Base-by-base conservation (phyloP, 306 rosid genomes). In the Senna tora region DNA sequence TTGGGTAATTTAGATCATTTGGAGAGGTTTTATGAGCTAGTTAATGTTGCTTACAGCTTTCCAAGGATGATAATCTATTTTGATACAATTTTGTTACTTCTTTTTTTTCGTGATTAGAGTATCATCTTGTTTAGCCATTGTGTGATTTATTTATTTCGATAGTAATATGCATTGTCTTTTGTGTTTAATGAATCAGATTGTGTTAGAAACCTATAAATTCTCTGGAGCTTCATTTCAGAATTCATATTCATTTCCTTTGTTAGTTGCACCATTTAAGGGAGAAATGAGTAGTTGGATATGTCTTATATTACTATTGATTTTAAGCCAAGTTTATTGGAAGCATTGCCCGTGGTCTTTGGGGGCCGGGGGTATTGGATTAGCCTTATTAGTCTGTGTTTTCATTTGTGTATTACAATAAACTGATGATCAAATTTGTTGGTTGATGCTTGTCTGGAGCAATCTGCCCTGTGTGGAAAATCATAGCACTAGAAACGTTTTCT, bases 1-100 rank as follows among this genome's bases (percentile, higher is more conserved):
- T 53, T 51, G 53, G 21, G 74, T 63, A 46, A 67, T 69, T 85
- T 75, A 79, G 80, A 65, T 60, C 17, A 58, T 64, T 71, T 39
- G 74, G 21, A 65, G 71, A 66, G 46, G 39, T 69, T 75, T 52
- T 68, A 46, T 69, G 7, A 33, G 52, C 59, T 38, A 60, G 45
- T 19, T 74, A 20, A 41, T 7, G 62, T 66, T 71, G 16, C 33
- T 9, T 22, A 10, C 68, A 34, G 25, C 42, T 53, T 20, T 45
- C 20, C 46, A 25, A 43, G 30, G 52, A 66, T 65, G 74, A 28
- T 47, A 28, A 5, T 47, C 6, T 72, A 38, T 39, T 75, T 45
- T 19, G 15, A 39, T 15, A n/a, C 54, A 16, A 5, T 62, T 38
- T 79, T 67, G 20, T 13, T 55, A 15, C 33, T 50, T 25, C 1